These are phyloP conservation scores for Gautieria morchelliformis DNA, from an alignment of 768 basidiomycete species.

Conservation along the genomic window DNA sequence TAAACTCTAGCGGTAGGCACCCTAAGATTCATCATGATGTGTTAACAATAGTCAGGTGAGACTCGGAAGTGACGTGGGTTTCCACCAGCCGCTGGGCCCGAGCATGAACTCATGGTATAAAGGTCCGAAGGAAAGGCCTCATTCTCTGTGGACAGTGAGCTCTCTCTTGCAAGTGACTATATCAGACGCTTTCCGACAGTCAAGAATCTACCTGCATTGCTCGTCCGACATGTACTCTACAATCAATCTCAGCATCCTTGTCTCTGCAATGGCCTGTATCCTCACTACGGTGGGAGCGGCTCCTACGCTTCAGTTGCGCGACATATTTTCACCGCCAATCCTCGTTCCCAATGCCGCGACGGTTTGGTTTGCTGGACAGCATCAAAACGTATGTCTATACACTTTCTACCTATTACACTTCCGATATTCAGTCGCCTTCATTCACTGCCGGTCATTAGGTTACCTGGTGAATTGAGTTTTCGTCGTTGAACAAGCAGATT, in stretches of 20 bases:
- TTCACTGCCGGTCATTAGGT: not conserved
- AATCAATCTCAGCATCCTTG: not conserved
- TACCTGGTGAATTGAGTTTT: not conserved
- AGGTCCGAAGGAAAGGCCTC: too few species aligned
- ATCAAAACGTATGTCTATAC: not conserved
- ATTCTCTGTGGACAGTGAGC: too few species aligned
- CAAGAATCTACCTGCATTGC: too few species aligned
- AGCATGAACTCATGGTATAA: too few species aligned
- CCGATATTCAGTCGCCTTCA: not conserved
- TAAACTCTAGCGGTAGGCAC: too few species aligned
- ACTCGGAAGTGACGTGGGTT: too few species aligned
- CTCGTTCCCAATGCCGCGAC: conserved; percentile 4
- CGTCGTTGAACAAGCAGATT: not conserved
- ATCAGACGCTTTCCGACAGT: too few species aligned
- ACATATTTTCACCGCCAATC: conserved; percentile 3
- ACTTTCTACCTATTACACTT: not conserved
- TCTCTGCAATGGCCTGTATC: not conserved
- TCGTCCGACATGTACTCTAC: not conserved
- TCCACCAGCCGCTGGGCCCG: too few species aligned
- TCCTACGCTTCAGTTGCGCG: not conserved
- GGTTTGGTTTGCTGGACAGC: conserved; percentile 2
- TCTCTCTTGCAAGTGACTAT: too few species aligned
- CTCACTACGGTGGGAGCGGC: not conserved
- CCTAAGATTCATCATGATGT: too few species aligned
- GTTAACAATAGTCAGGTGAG: too few species aligned